Evolutionary conservation across 441 rosid genomes (phyloP), one percentile per base, ranked within the genome.

Genomic region (Viola pubescens): DNA sequence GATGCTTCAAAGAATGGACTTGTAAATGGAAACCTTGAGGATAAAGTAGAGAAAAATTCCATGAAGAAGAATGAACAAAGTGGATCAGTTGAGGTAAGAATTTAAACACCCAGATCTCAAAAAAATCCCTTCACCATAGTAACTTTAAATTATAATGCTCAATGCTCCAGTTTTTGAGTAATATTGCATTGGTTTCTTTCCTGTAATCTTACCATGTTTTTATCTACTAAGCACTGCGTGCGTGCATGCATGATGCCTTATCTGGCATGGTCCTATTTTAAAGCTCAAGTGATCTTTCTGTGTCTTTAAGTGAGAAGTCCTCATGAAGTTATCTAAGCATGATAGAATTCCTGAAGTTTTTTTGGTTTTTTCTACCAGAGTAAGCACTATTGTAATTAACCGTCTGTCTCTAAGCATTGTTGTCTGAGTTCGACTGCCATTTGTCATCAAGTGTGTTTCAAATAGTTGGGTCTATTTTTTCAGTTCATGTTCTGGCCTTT

Each of bases 81-180:
- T 68, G 84, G 78, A 70, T 88, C 94, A 37, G 79, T 72, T 48
- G 87, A 82, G 94, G 96, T 84, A 77, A 48, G 67, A 7, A 57
- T 37, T 48, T 59, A 12, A 60, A 58, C 60, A 12, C 34, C 54
- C 13, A 6, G 26, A 42, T n/a, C 3, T 12, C 13, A 7, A 39
- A 9, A 37, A 37, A 9, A 14, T 12, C 11, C 1, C 40, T 5
- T 16, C 57, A 19, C 61, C 44, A 55, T 40, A 26, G 2, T 3
- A 6, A n/a, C 37, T 51, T 43, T 9, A 43, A 39, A 45, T 52
- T 68, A 38, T 7, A 46, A 68, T 45, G 1, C 56, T 40, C 49
- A 14, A 48, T 4, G 13, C 26, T 16, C 13, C 34, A 40, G 38
- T 16, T 47, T 11, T 44, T n/a, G n/a, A 47, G 7, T n/a, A 7